Evolutionary conservation across 352 stramenopile genomes (phyloP).

Genomic region (Pythium scleroteichum): DNA sequence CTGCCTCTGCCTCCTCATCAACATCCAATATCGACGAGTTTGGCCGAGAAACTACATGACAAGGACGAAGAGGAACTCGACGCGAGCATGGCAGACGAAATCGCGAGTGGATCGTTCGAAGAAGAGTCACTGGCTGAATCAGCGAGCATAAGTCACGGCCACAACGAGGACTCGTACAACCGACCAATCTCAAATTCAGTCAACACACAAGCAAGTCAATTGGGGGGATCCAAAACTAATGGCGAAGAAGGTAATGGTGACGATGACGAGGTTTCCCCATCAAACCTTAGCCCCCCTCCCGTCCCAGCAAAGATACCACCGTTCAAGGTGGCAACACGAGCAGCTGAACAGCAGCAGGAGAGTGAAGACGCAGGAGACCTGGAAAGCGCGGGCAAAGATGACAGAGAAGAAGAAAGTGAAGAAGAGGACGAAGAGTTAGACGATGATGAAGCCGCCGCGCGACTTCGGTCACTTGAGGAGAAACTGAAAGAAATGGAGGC

Average conservation of each 20-base stretch:
- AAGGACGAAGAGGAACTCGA: conserved; percentile 43
- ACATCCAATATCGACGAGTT: too few species aligned
- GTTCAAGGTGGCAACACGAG: conserved; percentile 16
- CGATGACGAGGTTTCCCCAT: conserved; percentile 26
- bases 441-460: conserved; percentile 54
- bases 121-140: conserved; percentile 53
- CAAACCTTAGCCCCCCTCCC: conserved; percentile 21
- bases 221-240: conserved; percentile 20
- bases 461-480: conserved; percentile 65
- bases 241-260: conserved; percentile 25
- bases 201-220: background rate
- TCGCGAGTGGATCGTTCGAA: conserved; percentile 56
- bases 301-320: conserved; percentile 14
- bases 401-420: conserved; percentile 22
- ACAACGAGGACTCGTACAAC: background rate
- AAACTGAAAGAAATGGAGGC: conserved; percentile 85
- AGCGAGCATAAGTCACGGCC: conserved; percentile 18
- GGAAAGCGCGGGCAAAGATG: conserved; percentile 4
- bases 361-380: background rate
- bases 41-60: conserved; percentile 5
- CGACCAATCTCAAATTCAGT: conserved; percentile 10
- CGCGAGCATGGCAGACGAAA: conserved; percentile 53
- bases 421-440: conserved; percentile 61
- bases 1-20: too few species aligned
- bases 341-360: background rate